Base-by-base conservation (phyloP, 2,329 filamentous ascomycete genomes). In the Stachybotrys elegans region DNA sequence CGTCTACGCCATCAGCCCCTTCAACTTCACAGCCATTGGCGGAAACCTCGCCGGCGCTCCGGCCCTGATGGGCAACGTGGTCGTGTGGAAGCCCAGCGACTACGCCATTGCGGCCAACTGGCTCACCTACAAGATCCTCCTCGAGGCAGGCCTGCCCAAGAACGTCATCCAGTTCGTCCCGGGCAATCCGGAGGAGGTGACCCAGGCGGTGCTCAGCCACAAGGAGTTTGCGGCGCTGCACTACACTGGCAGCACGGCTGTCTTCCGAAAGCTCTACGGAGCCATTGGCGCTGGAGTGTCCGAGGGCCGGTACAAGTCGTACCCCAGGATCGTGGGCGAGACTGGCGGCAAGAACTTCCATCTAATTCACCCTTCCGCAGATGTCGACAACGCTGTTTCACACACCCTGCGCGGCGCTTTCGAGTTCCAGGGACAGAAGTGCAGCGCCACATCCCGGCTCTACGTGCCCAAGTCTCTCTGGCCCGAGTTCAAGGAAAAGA, bases 21-120 rank as follows among this genome's bases (percentile, higher is more conserved):
- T 96, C 78, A 97, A 97, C 74, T 97, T 97, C 70, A 96, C 91
- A 19, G 91, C 91, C 50, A 95, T 97, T 56, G 90, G 83, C 11
- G 92, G 85, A 45, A 96, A 95, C 69, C 75, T 97, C 34, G 81
- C 86, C 14, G 85, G 81, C 39, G 84, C 88, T 1, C 90, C 92
- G 13, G 90, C 89, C 1, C 71, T 96, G 44, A 83, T 96, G 74
- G 91, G 91, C 46, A 97, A 97, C 65, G 92, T 96, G 2, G 89
- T 95, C 5, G 71, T 97, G 38, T 97, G 91, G 91, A 97, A 97
- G 75, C 91, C 91, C n/a, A 93, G 88, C 13, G 88, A 92, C 54
- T 84, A 75, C 14, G 88, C 91, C 29, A 86, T 96, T 50, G 85
- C 86, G n/a, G 90, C 87, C 50, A 95, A 91, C 73, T 94, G 86